Evolutionary conservation across 257 asterid species (phyloP).

Genomic region (Fraxinus anomala): DNA sequence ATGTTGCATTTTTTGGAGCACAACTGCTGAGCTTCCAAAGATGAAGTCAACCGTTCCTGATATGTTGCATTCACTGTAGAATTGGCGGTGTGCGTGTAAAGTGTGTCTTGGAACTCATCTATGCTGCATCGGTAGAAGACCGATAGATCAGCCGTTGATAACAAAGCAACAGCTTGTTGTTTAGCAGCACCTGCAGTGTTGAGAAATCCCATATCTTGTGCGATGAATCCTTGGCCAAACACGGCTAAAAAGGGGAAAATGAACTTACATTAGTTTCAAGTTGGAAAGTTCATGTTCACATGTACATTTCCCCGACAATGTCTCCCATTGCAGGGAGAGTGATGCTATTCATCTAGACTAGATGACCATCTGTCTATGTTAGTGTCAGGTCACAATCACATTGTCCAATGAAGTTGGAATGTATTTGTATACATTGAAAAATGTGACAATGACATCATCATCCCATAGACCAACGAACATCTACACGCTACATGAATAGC

Average conservation of each 20-base stretch:
- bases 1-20: slow-evolving; percentile 57
- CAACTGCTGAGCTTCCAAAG: slow-evolving; percentile 53
- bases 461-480: too few species aligned
- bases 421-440: too few species aligned
- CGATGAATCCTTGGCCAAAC: slow-evolving; percentile 37
- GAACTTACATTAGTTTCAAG: neutral
- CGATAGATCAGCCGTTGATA: slow-evolving; percentile 45
- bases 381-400: too few species aligned
- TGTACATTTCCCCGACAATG: neutral
- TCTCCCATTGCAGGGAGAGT: too few species aligned
- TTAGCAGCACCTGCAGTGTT: slow-evolving; percentile 49
- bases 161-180: slow-evolving; percentile 55
- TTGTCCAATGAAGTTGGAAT: too few species aligned
- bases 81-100: slow-evolving; percentile 50
- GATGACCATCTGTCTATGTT: too few species aligned
- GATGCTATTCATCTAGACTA: too few species aligned
- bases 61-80: slow-evolving; percentile 51
- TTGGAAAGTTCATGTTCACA: neutral
- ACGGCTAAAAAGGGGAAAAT: slow-evolving; percentile 27
- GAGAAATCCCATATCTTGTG: slow-evolving; percentile 40
- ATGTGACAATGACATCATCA: too few species aligned
- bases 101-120: slow-evolving; percentile 56
- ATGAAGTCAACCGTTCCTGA: slow-evolving; percentile 62
- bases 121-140: slow-evolving; percentile 47
- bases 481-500: too few species aligned